Evolutionary conservation across 371 early-diverging fungal species (phyloP), one percentile per base, ranked within the genome.

Genomic region (Basidiobolus meristosporus): DNA sequence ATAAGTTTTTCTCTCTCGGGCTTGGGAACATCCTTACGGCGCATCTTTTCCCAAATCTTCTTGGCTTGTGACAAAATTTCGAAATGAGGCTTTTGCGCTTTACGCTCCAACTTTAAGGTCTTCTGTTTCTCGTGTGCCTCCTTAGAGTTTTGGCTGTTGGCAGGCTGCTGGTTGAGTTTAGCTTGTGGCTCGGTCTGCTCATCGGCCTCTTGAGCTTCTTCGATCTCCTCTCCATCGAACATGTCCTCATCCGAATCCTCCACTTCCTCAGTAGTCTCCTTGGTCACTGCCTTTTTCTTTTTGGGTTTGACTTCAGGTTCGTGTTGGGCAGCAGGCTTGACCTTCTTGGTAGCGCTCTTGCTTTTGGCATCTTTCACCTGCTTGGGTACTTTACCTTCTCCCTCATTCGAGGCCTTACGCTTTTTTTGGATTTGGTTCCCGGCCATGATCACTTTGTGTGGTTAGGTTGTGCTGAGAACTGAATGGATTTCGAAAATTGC

Each of bases 31-130:
- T 78, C 73, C 50, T 80, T 76, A 43, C 68, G 71, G 36, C 95
- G 68, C 33, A 91, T 59, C 42, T 62, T 57, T 56, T 91, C 95
- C 95, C 95, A 93, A 19, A 81, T 54, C 43, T 68, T 72, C 57
- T 90, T 89, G 32, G 77, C 76, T 17, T 71, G 57, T 6, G 53
- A 36, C 44, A 88, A 78, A 46, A 88, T 54, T 41, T 73, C 74
- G 36, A 65, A 57, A 48, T 72, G 68, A 20, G 78, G 78, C 50
- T 82, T 76, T 33, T 70, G 62, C 26, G 63, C 60, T 46, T 79
- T 74, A 31, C 86, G 74, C 50, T 87, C 38, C 7, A 31, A 14
- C 18, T 32, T 15, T 10, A 39, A 31, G 15, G 28, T 20, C 28
- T 39, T 44, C n/a, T 38, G 28, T 10, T 28, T 32, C 22, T 44